Evolutionary conservation across 2,329 filamentous ascomycete genomes (phyloP).

Genomic region (Eurotiales sp.): DNA sequence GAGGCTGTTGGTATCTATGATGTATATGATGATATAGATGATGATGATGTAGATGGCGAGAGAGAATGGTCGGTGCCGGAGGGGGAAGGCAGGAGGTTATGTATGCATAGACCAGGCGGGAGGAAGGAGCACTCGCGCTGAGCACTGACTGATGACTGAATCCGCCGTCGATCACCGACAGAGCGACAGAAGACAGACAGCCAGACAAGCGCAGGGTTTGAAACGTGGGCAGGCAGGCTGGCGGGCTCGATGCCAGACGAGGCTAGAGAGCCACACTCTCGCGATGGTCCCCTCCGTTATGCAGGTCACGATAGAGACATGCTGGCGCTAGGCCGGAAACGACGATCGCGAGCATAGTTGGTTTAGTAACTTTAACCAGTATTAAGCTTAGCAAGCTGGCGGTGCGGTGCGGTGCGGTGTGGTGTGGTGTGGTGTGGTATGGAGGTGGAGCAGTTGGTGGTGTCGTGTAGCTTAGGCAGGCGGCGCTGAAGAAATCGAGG

Average conservation of each 20-base stretch:
- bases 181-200: no score
- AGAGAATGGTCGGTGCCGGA: not conserved
- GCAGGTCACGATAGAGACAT: not conserved
- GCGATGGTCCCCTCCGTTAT: slow-evolving; percentile 5
- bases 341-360: no score
- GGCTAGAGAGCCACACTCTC: not conserved
- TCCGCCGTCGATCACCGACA: slow-evolving; percentile 12
- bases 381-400: not conserved
- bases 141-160: slow-evolving; percentile 9
- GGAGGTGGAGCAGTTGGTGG: not conserved
- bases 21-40: no score
- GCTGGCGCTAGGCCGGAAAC: no score
- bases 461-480: no score
- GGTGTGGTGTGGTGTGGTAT: not conserved
- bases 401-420: not conserved
- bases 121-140: no score
- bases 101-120: slow-evolving; percentile 5
- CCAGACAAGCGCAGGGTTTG: slow-evolving; percentile 8
- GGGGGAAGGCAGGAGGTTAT: slow-evolving; percentile 7
- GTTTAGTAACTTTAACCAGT: no score
- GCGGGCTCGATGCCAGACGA: not conserved
- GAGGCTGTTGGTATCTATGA: not conserved
- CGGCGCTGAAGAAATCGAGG: no score
- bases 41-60: no score
- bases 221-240: slow-evolving; percentile 15